Base-by-base conservation (phyloP, 768 basidiomycete species). In the Trametes cingulata region DNA sequence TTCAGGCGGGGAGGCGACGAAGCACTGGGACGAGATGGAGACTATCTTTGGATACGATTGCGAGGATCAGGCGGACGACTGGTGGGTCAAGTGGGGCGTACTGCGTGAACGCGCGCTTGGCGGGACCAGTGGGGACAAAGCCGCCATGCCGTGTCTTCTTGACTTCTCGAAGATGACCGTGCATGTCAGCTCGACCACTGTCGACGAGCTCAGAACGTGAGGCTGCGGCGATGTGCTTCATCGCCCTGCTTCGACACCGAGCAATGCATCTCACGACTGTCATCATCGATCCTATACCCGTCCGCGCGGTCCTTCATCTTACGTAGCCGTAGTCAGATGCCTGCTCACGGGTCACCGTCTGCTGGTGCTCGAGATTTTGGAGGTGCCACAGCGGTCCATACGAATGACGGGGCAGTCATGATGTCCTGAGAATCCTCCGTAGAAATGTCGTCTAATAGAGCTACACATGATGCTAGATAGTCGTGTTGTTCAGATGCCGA, bases 61-160 rank as follows among this genome's bases (percentile, higher is more conserved):
- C 29, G 72, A 73, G 64, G 75, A 76, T 51, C 72, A 70, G 55
- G 73, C 72, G 43, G 75, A 75, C 46, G 70, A 74, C 55, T 75
- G 74, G 74, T 75, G 73, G 73, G 67, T 74, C 13, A 55, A 69
- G n/a, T 75, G 74, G 74, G 74, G 74, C 6, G 41, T 67, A 4
- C 62, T 73, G 5, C 61, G 65, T 33, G 65, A 70, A 52, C 65
- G 63, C n/a, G 66, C 72, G 39, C 60, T 43, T 13, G 39, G 42
- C 20, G 25, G n/a, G 15, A 19, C 15, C 15, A 24, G 41, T 6
- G 48, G 33, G 27, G 48, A 22, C 48, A 12, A 14, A 35, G 48
- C 10, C 49, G 27, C 49, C 29, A 17, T 24, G 40, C 41, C 19
- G 37, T 27, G 29, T 2, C 6, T 37, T 19, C 35, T 52, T 20